A percentile compares a stretch with the other conserved stretches of the same genome.
Evolutionary conservation across 352 stramenopile species (phyloP).

Genomic region (Phytopythium ostracodes): DNA sequence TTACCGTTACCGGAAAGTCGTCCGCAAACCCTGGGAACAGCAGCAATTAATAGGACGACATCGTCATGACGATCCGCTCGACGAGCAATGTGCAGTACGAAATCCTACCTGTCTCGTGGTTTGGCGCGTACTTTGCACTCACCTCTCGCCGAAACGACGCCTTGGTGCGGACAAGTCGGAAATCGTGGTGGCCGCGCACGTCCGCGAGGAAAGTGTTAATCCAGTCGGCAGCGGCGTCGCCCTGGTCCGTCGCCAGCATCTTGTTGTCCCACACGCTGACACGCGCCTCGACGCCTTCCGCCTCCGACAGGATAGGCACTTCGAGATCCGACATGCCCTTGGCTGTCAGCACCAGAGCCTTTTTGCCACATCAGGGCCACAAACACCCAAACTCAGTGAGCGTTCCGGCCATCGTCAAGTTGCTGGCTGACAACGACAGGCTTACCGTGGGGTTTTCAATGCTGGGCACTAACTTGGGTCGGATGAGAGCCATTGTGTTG

Average conservation of each 20-base stretch:
- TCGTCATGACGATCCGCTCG: too few species aligned
- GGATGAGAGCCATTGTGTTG: conserved; percentile 46
- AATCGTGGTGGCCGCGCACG: conserved; percentile 15
- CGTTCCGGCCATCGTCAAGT: background rate
- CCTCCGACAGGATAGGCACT: conserved; percentile 31
- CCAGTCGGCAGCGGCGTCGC: conserved; percentile 37
- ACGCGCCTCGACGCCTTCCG: conserved; percentile 12
- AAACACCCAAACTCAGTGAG: background rate
- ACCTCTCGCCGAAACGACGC: conserved; percentile 33
- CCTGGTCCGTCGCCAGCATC: conserved; percentile 38
- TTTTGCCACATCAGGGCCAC: background rate
- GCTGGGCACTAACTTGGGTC: conserved; percentile 26
- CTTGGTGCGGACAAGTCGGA: conserved; percentile 42
- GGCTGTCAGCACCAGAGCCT: conserved; percentile 38
- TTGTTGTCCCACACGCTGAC: conserved; percentile 38
- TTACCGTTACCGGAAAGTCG: conserved; percentile 47
- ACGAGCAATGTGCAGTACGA: background rate
- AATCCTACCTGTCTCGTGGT: conserved; percentile 29
- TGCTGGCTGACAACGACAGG: background rate
- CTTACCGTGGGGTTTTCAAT: conserved; percentile 29
- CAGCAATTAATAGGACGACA: background rate
- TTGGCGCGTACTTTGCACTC: conserved; percentile 35
- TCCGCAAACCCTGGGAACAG: conserved; percentile 45
- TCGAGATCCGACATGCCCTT: conserved; percentile 32
- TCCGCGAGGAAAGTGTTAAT: conserved; percentile 37